Percentiles rank a stretch among this genome's conserved stretches.
phyloP scores from a whole-genome alignment of 2,329 filamentous ascomycete species.

The Verticillium zaregamsianum region DNA sequence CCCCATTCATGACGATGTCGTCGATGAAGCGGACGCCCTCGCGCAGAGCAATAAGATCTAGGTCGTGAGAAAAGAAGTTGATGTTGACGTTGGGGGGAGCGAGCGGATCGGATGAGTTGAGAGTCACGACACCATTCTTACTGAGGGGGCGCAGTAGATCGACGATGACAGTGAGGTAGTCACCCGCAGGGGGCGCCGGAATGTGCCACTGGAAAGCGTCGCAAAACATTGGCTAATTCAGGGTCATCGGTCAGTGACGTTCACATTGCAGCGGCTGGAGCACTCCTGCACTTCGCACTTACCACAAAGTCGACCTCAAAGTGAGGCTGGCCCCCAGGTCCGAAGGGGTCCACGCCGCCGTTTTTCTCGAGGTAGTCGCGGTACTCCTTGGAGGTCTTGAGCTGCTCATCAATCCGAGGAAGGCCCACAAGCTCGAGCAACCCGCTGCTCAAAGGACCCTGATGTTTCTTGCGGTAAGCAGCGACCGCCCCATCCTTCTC shows the following conservation, averaged over 20 bases:
- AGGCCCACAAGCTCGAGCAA: slow-evolving; percentile 50
- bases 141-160: slow-evolving; percentile 38
- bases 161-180: slow-evolving; percentile 53
- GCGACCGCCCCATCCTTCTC: slow-evolving; percentile 27
- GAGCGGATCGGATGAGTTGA: slow-evolving; percentile 52
- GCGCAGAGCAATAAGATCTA: slow-evolving; percentile 53
- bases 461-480: slow-evolving; percentile 31
- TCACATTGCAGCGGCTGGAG: not conserved
- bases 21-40: slow-evolving; percentile 53
- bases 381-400: slow-evolving; percentile 46
- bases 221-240: slow-evolving; percentile 39
- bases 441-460: slow-evolving; percentile 34
- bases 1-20: slow-evolving; percentile 53
- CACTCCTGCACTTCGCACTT: not conserved
- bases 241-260: not conserved
- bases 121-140: slow-evolving; percentile 46
- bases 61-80: slow-evolving; percentile 54
- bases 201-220: slow-evolving; percentile 45
- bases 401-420: slow-evolving; percentile 50
- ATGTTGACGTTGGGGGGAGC: slow-evolving; percentile 56
- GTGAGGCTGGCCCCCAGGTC: slow-evolving; percentile 52
- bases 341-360: slow-evolving; percentile 47
- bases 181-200: slow-evolving; percentile 34
- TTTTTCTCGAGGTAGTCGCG: slow-evolving; percentile 33
- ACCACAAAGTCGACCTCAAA: slow-evolving; percentile 59